These are phyloP conservation scores for Galeopsis tetrahit DNA, from an alignment of 257 asterid species.

Conservation along the genomic window DNA sequence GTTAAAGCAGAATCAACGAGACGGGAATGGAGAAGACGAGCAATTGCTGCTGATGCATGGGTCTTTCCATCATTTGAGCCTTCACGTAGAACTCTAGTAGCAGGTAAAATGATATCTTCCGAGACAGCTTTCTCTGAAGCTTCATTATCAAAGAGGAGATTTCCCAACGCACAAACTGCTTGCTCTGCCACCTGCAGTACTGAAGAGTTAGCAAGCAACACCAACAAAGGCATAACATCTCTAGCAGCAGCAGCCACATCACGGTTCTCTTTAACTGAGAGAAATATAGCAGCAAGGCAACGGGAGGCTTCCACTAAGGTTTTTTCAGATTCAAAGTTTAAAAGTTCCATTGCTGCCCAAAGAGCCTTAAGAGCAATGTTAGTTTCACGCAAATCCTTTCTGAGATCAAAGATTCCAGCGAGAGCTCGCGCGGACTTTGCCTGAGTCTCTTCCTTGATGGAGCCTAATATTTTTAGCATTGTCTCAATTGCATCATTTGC, in stretches of 20 bases:
- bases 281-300: constrained; percentile 90
- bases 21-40: constrained; percentile 82
- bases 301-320: constrained; percentile 74
- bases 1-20: constrained; percentile 61
- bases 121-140: constrained; percentile 69
- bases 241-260: constrained; percentile 85
- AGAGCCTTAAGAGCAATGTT: constrained; percentile 70
- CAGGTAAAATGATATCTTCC: constrained; percentile 83
- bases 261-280: constrained; percentile 82
- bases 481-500: constrained; percentile 97
- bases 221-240: constrained; percentile 76
- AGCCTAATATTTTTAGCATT: constrained; percentile 81
- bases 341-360: constrained; percentile 64
- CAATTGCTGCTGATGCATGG: constrained; percentile 94
- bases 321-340: constrained; percentile 69
- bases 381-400: constrained; percentile 95
- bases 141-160: constrained; percentile 86
- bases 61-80: constrained; percentile 77
- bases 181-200: constrained; percentile 87
- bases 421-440: constrained; percentile 89
- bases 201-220: constrained; percentile 76
- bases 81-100: constrained; percentile 84
- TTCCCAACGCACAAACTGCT: constrained; percentile 95
- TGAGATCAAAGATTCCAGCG: constrained; percentile 79
- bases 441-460: constrained; percentile 88